Percentiles rank a stretch among this genome's conserved stretches.
phyloP scores from a whole-genome alignment of 2,329 filamentous ascomycete genomes.

The Alternaria dauci region DNA sequence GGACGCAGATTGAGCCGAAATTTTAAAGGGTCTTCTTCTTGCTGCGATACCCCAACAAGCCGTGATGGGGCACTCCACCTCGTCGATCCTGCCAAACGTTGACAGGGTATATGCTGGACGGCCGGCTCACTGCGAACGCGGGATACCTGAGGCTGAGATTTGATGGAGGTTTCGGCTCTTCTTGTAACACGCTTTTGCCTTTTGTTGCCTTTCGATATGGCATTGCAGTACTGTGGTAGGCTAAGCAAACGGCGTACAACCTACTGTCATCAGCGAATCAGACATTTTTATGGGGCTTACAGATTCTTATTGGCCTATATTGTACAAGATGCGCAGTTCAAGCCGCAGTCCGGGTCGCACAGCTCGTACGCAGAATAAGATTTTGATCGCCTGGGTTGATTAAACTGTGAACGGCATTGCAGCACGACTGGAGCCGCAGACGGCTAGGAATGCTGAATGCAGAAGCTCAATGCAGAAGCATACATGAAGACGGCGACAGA shows the following conservation, averaged over 20 bases:
- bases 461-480: slow-evolving; percentile 20
- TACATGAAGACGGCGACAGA: slow-evolving; percentile 9
- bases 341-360: slow-evolving; percentile 3
- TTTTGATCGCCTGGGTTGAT: slow-evolving; percentile 11
- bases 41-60: slow-evolving; percentile 24
- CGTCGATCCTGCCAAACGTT: slow-evolving; percentile 27
- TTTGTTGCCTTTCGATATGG: slow-evolving; percentile 5
- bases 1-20: slow-evolving; percentile 7
- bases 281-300: slow-evolving; percentile 1
- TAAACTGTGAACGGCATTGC: slow-evolving; percentile 2
- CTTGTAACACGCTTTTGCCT: background rate
- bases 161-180: background rate
- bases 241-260: slow-evolving; percentile 3
- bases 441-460: slow-evolving; percentile 17
- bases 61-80: slow-evolving; percentile 27
- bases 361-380: slow-evolving; percentile 23
- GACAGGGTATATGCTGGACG: slow-evolving; percentile 13
- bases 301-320: slow-evolving; percentile 9
- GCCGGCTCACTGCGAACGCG: slow-evolving; percentile 9
- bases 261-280: slow-evolving; percentile 12
- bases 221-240: slow-evolving; percentile 1
- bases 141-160: slow-evolving; percentile 12
- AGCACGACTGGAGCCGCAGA: slow-evolving; percentile 18
- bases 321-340: slow-evolving; percentile 1
- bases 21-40: slow-evolving; percentile 13